Percentiles rank a stretch among this genome's conserved stretches.
phyloP scores from a whole-genome alignment of 1,284 basidiomycete genomes.

The Malassezia restricta region DNA sequence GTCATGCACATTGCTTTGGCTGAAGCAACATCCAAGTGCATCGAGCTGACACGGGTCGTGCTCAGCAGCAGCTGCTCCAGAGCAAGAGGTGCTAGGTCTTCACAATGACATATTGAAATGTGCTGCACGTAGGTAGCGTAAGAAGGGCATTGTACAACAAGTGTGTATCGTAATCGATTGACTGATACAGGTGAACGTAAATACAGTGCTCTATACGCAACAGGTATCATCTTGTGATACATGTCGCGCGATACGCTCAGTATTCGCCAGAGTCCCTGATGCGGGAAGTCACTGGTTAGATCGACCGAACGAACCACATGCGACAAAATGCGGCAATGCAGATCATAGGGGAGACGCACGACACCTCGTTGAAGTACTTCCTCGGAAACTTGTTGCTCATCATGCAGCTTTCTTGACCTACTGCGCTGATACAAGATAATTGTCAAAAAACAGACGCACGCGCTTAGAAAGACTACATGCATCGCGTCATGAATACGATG shows the following conservation, averaged over 20 bases:
- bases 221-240: background rate
- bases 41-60: background rate
- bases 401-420: too few species aligned
- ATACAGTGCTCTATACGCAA: conserved; percentile 1
- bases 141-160: conserved; percentile 1
- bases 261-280: background rate
- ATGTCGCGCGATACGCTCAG: background rate
- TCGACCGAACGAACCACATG: background rate
- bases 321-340: conserved; percentile 1
- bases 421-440: too few species aligned
- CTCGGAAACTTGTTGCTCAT: background rate
- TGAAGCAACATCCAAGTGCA: conserved; percentile 1
- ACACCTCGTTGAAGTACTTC: background rate
- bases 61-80: conserved; percentile 10
- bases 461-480: too few species aligned
- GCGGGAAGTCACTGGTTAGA: background rate
- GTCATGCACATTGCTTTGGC: background rate
- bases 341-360: conserved; percentile 1
- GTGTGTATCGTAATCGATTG: conserved; percentile 6
- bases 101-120: background rate
- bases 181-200: background rate
- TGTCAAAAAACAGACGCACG: too few species aligned
- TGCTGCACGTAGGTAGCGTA: background rate
- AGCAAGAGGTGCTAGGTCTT: background rate
- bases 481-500: too few species aligned